A percentile compares a stretch with the other conserved stretches of the same genome.
Conservation (phyloP, 2,329 filamentous ascomycete species). For the Fusarium newnesense region DNA sequence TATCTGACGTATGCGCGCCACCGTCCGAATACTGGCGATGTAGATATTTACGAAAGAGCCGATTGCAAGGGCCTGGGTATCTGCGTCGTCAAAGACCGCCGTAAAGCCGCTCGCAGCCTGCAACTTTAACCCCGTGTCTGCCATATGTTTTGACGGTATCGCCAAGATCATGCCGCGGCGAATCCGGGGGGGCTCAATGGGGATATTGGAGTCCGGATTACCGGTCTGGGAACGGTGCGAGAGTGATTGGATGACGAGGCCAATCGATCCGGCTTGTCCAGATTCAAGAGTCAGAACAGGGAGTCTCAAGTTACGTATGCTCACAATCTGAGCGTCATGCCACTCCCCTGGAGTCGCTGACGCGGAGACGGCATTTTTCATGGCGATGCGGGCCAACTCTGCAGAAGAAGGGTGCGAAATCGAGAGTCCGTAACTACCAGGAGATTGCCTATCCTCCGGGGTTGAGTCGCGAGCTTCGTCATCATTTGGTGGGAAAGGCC, state of each 20-base stretch:
- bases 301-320: conserved; percentile 86
- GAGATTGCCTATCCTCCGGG: conserved; percentile 59
- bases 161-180: conserved; percentile 88
- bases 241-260: conserved; percentile 69
- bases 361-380: conserved; percentile 63
- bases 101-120: conserved; percentile 75
- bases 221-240: conserved; percentile 10
- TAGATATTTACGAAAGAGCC: conserved; percentile 84
- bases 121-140: conserved; percentile 65
- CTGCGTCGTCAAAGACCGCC: conserved; percentile 74
- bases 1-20: conserved; percentile 76
- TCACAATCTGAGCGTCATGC: conserved; percentile 83
- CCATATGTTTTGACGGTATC: conserved; percentile 68
- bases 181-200: conserved; percentile 54
- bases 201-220: background rate
- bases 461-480: conserved; percentile 54
- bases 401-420: conserved; percentile 64
- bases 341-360: conserved; percentile 73
- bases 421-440: conserved; percentile 60
- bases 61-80: conserved; percentile 70
- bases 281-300: conserved; percentile 80
- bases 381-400: conserved; percentile 63
- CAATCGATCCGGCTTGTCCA: conserved; percentile 91
- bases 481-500: conserved; percentile 75
- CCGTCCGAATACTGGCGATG: conserved; percentile 84